A percentile compares a stretch with the other conserved stretches of the same genome.
Evolutionary conservation across 306 rosid species (phyloP).

Genomic region (Prunus padus): DNA sequence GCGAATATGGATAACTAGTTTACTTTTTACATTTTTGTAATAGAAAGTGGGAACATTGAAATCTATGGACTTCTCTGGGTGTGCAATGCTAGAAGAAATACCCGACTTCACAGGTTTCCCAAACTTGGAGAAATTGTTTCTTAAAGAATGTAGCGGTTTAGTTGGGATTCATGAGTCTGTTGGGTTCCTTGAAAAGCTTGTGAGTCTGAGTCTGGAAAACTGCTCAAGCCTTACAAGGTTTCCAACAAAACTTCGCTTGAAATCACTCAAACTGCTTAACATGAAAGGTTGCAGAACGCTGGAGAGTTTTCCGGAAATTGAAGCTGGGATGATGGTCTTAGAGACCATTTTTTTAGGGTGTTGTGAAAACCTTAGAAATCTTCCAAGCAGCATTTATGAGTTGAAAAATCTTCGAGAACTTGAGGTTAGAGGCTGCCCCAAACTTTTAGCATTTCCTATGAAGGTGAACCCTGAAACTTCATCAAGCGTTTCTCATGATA

Average conservation of each 20-base stretch:
- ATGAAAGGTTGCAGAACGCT: slow-evolving; percentile 12
- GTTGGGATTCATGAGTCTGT: no score
- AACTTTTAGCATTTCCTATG: not conserved
- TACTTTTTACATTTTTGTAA: no score
- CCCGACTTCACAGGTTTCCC: not conserved
- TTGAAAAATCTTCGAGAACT: not conserved
- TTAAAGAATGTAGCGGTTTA: no score
- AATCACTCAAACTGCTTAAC: not conserved
- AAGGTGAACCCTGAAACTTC: not conserved
- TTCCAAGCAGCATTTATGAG: slow-evolving; percentile 13
- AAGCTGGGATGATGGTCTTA: slow-evolving; percentile 1
- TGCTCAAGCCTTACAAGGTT: slow-evolving; percentile 7
- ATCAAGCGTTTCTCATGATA: not conserved
- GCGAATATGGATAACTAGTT: no score
- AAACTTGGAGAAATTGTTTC: no score
- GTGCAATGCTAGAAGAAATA: not conserved
- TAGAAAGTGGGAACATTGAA: not conserved
- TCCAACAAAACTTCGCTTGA: slow-evolving; percentile 19
- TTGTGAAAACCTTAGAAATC: not conserved
- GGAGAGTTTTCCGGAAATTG: slow-evolving; percentile 21
- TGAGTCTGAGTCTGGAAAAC: not conserved
- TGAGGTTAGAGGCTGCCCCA: slow-evolving; percentile 11
- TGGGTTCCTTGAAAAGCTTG: no score
- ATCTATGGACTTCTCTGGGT: slow-evolving; percentile 4
- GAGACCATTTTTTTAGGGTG: not conserved